Conservation (phyloP, 106 monocot genomes). For the Phalaenopsis equestris region DNA sequence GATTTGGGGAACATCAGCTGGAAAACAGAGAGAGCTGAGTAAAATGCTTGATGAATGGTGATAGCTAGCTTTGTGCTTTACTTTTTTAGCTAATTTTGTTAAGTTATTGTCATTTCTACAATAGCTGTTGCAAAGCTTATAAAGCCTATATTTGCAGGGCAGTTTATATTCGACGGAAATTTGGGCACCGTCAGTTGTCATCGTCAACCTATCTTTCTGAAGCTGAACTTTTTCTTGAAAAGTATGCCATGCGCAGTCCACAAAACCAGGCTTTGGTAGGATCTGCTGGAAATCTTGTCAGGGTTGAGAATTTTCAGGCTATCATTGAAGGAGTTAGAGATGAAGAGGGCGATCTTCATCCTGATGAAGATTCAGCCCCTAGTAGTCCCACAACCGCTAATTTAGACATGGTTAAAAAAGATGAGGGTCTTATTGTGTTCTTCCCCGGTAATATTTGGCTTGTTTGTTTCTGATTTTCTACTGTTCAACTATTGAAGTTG, state of each 20-base stretch:
- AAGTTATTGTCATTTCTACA: neutral
- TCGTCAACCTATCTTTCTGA: constrained; percentile 78
- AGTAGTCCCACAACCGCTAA: constrained; percentile 15
- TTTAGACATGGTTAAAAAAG: constrained; percentile 52
- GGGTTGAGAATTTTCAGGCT: constrained; percentile 73
- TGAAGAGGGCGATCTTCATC: constrained; percentile 94
- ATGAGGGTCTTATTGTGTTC: constrained; percentile 88
- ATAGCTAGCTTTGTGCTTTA: constrained; percentile 1
- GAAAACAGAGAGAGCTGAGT: constrained; percentile 73
- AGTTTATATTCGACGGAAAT: constrained; percentile 81
- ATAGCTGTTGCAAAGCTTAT: neutral
- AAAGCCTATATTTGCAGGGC: constrained; percentile 45
- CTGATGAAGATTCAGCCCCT: constrained; percentile 24
- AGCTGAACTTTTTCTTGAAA: constrained; percentile 96
- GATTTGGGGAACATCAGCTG: constrained; percentile 82
- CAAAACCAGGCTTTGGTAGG: constrained; percentile 77
- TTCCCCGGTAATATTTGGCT: constrained; percentile 67
- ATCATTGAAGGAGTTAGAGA: constrained; percentile 60
- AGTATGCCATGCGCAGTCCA: constrained; percentile 73
- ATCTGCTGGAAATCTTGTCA: constrained; percentile 81
- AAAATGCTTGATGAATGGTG: constrained; percentile 99
- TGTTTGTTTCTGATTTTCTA: neutral
- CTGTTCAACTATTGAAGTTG: neutral
- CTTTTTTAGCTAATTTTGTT: neutral
- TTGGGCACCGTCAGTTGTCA: constrained; percentile 67